These are phyloP conservation scores for Saccharomycopsis oosterbeekiorum DNA, from an alignment of 805 yeast species.

Conservation along the genomic window DNA sequence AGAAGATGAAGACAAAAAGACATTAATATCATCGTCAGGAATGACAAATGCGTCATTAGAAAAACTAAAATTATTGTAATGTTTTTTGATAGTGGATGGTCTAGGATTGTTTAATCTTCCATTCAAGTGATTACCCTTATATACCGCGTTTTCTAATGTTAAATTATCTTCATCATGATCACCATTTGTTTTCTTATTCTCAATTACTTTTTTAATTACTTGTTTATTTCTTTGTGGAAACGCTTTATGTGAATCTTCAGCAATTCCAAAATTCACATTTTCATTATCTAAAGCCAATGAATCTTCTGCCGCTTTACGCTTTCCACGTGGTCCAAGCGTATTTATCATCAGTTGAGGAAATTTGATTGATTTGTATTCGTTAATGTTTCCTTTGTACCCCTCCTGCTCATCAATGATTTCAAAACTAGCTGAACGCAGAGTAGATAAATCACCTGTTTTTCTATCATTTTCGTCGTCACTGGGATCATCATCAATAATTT, in stretches of 20 bases:
- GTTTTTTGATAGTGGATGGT: not conserved
- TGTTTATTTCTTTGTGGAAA: not conserved
- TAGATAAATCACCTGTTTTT: not conserved
- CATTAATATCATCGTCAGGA: not conserved
- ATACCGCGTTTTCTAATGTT: not conserved
- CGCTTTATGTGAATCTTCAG: not conserved
- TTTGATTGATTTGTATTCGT: too few species aligned
- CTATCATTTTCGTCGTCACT: not conserved
- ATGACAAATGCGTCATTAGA: not conserved
- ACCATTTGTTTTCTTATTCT: not conserved
- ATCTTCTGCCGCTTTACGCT: not conserved
- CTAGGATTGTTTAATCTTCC: not conserved
- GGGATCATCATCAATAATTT: not conserved
- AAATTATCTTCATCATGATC: not conserved
- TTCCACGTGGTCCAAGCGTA: not conserved
- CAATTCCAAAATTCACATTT: not conserved
- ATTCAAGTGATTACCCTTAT: not conserved
- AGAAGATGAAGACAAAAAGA: not conserved
- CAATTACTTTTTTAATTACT: too few species aligned
- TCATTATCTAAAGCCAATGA: not conserved
- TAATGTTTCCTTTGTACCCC: not conserved
- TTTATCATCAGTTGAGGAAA: not conserved
- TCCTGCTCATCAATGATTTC: not conserved
- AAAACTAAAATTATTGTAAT: not conserved
- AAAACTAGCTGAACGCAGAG: not conserved